These are phyloP conservation scores for Coemansia biformis DNA, from an alignment of 192 early-diverging fungal species.

Conservation along the genomic window DNA sequence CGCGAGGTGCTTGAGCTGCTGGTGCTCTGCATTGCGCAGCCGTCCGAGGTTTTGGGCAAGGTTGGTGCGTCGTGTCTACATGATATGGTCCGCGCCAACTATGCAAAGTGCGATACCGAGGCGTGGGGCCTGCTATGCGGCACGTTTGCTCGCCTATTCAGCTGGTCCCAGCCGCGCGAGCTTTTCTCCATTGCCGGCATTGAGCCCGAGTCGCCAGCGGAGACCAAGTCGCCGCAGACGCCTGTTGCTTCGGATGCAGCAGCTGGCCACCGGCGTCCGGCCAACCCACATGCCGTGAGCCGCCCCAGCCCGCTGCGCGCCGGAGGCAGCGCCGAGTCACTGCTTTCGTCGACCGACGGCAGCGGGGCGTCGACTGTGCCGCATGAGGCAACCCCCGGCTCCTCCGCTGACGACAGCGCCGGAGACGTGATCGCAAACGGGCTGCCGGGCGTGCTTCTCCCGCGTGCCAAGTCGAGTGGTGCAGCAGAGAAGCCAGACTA, in stretches of 20 bases:
- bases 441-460: no score
- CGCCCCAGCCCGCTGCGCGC: no score
- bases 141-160: constrained; percentile 69
- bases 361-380: no score
- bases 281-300: no score
- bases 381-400: no score
- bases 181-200: constrained; percentile 44
- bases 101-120: constrained; percentile 60
- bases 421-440: no score
- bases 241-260: no score
- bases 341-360: no score
- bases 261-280: no score
- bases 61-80: constrained; percentile 89
- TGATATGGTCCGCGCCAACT: constrained; percentile 78
- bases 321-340: no score
- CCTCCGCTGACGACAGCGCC: neutral
- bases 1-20: constrained; percentile 75
- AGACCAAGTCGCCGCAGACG: no score
- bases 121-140: constrained; percentile 71
- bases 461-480: neutral
- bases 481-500: constrained; percentile 61
- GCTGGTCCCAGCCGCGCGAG: constrained; percentile 69
- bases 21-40: constrained; percentile 83
- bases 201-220: constrained; percentile 8
- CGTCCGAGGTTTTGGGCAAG: constrained; percentile 82